Base-by-base conservation (phyloP, 73 alveolate genomes). In the Paramecium octaurelia region DNA sequence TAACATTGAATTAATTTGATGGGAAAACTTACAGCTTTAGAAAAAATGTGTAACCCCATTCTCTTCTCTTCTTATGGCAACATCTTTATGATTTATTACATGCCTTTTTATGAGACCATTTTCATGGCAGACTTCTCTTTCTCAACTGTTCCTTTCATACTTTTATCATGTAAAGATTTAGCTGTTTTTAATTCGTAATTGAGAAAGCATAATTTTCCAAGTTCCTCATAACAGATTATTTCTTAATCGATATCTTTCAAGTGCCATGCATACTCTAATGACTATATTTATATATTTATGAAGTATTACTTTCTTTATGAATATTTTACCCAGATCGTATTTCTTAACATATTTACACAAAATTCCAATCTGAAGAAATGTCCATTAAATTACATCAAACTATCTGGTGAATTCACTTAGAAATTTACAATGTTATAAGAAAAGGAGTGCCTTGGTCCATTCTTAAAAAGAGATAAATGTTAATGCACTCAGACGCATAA, bases 221-320 rank as follows among this genome's bases (percentile, higher is more conserved):
- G 31, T 73, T 73, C 87, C 40, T 73, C 87, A 73, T 73, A 73
- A 73, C 87, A 73, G 2, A 34, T 23, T 14, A 73, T 36, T 35
- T 73, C 87, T 73, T 73, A 73, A 36, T 73, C 87, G 34, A 18
- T 18, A 73, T 73, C 59, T 36, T 73, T 40, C 8, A 73, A 16
- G n/a, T 73, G 35, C 87, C 87, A 73, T 10, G 87, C 87, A 73
- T 73, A 73, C n/a, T 73, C 87, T 4, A 73, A 36, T 12, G 87
- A 73, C 87, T 73, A 24, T 12, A 11, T 23, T 2, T 27, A 9
- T 36, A 36, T 40, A 73, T 1, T 8, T 35, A 73, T 34, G 34
- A 18, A 54, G 35, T 7, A 54, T 12, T 73, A 73, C 87, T 43
- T 73, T 73, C 31, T 73, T 73, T 12, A 73, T 40, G 46, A 73